Evolutionary conservation across 2,329 filamentous ascomycete genomes (phyloP).

Genomic region (Fusarium sp.): DNA sequence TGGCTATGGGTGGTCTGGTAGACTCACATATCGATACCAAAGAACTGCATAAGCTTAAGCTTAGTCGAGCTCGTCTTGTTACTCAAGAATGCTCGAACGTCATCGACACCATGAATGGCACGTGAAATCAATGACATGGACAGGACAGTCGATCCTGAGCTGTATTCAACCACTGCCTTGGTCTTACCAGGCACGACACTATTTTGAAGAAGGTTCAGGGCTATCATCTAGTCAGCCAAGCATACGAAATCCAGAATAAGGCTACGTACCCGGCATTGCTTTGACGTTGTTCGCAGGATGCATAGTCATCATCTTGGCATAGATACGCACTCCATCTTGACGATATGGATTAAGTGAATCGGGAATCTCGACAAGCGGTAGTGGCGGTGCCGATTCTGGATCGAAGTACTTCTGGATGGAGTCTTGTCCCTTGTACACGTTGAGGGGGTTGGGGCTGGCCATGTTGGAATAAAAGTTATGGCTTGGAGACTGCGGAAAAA

Average conservation of each 20-base stretch:
- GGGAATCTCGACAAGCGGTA: conserved; percentile 70
- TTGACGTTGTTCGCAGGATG: conserved; percentile 73
- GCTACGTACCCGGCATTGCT: conserved; percentile 61
- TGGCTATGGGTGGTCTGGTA: rapidly evolving
- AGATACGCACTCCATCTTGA: conserved; percentile 67
- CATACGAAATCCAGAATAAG: neutral
- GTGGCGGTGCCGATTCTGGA: conserved; percentile 63
- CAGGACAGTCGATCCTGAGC: conserved; percentile 69
- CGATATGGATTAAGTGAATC: conserved; percentile 64
- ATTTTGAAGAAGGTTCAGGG: conserved; percentile 58
- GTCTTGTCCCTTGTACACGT: conserved; percentile 67
- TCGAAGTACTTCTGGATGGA: conserved; percentile 68
- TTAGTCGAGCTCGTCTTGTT: conserved; percentile 66
- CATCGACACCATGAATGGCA: conserved; percentile 59
- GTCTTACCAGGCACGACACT: conserved; percentile 48
- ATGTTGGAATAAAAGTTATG: conserved; percentile 25
- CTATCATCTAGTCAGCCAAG: conserved; percentile 35
- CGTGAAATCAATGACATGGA: conserved; percentile 66
- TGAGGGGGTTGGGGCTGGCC: conserved; percentile 48
- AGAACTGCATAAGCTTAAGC: conserved; percentile 66
- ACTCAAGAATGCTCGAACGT: conserved; percentile 64
- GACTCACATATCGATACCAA: conserved; percentile 62
- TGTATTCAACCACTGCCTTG: conserved; percentile 66
- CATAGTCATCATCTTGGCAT: conserved; percentile 73
- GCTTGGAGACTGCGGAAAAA: neutral